phyloP scores from a whole-genome alignment of 2,329 filamentous ascomycete species.

The Microcyclospora pomicola region DNA sequence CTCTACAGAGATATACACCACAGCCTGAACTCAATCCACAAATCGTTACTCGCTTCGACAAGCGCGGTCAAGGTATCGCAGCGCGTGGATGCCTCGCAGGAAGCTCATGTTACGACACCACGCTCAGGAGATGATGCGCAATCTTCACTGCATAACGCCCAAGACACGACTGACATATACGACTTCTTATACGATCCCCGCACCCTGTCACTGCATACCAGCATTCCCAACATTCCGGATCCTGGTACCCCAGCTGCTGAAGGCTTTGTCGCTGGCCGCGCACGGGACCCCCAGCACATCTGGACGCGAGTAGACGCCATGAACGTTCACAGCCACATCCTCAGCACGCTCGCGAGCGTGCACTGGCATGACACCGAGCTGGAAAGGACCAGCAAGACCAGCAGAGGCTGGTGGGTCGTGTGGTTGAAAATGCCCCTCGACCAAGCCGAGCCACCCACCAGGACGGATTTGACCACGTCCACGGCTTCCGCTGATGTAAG shows the following conservation, averaged over 20 bases:
- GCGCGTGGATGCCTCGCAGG: conserved; percentile 24
- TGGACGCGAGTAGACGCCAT: conserved; percentile 47
- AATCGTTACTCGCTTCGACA: conserved; percentile 30
- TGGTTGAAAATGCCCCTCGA: conserved; percentile 42
- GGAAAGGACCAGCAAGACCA: conserved; percentile 49
- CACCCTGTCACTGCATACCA: conserved; percentile 44
- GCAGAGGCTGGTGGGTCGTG: conserved; percentile 53
- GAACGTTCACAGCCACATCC: conserved; percentile 46
- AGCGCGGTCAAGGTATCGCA: conserved; percentile 27
- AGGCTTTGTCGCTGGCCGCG: conserved; percentile 14
- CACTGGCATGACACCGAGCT: conserved; percentile 34
- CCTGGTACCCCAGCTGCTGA: conserved; percentile 32
- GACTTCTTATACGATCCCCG: conserved; percentile 48
- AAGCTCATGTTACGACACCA: conserved; percentile 15
- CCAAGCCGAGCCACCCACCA: background rate
- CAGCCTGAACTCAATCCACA: conserved; percentile 36
- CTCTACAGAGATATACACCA: conserved; percentile 39
- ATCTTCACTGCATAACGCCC: conserved; percentile 12
- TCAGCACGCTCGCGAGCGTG: conserved; percentile 42
- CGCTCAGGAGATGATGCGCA: conserved; percentile 9
- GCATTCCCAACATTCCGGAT: conserved; percentile 50
- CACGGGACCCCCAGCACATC: conserved; percentile 8
- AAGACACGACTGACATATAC: conserved; percentile 30
- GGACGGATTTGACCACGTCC: background rate
- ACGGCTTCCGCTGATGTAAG: background rate